A percentile compares a stretch with the other conserved stretches of the same genome.
Evolutionary conservation across 116 monocot species (phyloP).

Genomic region (Phalaenopsis hybrid): DNA sequence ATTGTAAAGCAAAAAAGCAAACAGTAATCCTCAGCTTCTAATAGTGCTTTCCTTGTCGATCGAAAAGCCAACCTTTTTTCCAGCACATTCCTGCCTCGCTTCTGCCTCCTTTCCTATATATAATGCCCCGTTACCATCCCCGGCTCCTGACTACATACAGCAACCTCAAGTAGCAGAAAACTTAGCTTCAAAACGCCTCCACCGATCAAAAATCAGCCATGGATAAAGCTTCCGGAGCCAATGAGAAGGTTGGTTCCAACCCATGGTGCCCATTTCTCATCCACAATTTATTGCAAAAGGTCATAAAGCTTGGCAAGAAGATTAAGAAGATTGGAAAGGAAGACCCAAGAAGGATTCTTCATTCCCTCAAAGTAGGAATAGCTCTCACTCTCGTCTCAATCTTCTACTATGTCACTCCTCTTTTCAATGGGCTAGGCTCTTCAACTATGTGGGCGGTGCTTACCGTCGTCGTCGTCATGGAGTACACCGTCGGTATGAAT

Average conservation of each 20-base stretch:
- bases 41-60: too few species aligned
- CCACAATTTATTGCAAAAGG: not conserved
- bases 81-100: not conserved
- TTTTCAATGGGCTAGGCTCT: slow-evolving; percentile 47
- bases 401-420: slow-evolving; percentile 62
- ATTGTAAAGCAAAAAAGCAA: too few species aligned
- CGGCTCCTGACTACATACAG: not conserved
- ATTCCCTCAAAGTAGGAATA: slow-evolving; percentile 60
- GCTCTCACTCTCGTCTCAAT: slow-evolving; percentile 65
- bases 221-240: slow-evolving; percentile 11
- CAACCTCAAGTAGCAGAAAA: not conserved
- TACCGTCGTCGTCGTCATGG: slow-evolving; percentile 78
- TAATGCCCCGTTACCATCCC: not conserved
- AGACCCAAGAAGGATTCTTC: slow-evolving; percentile 52
- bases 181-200: not conserved
- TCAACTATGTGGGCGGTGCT: slow-evolving; percentile 72
- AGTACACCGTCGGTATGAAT: slow-evolving; percentile 58
- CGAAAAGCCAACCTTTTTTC: too few species aligned
- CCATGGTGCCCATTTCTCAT: slow-evolving; percentile 10
- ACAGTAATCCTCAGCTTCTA: too few species aligned
- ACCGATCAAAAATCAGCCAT: not conserved
- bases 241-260: slow-evolving; percentile 12
- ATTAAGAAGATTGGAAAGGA: slow-evolving; percentile 44
- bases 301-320: slow-evolving; percentile 13
- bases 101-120: not conserved